Evolutionary conservation across 2,329 filamentous ascomycete species (phyloP).

Genomic region (Leptographium procerum): DNA sequence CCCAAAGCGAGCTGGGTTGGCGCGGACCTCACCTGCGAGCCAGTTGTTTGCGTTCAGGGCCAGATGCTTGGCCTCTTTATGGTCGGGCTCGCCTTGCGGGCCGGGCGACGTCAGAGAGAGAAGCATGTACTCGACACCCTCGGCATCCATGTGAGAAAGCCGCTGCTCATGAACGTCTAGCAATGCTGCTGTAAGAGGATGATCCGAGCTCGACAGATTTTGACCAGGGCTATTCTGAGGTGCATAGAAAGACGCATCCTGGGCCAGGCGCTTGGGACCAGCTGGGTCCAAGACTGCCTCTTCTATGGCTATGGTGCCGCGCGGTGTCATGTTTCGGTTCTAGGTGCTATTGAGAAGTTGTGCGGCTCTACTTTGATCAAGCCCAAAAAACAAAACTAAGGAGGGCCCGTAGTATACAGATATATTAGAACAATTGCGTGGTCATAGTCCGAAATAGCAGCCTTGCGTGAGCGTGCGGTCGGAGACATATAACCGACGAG

Average conservation of each 20-base stretch:
- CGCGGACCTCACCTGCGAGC: constrained; percentile 17
- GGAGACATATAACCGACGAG: too few relatives aligned
- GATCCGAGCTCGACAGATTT: constrained; percentile 8
- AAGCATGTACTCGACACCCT: constrained; percentile 26
- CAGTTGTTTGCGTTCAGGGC: constrained; percentile 21
- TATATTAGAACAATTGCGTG: too few relatives aligned
- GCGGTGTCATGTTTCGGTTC: constrained; percentile 4
- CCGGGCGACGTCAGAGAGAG: constrained; percentile 23
- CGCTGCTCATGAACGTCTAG: constrained; percentile 20
- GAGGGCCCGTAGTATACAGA: too few relatives aligned
- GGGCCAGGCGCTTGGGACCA: constrained; percentile 18
- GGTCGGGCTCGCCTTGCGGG: constrained; percentile 19
- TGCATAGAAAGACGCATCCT: constrained; percentile 19
- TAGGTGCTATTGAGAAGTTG: too few relatives aligned
- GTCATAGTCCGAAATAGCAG: too few relatives aligned
- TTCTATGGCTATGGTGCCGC: constrained; percentile 23
- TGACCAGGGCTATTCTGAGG: constrained; percentile 9
- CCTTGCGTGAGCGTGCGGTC: too few relatives aligned
- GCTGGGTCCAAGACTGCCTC: constrained; percentile 23
- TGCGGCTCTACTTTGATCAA: not conserved
- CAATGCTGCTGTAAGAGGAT: constrained; percentile 17
- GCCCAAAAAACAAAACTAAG: too few relatives aligned
- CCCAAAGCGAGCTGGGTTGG: constrained; percentile 20
- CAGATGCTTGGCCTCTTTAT: constrained; percentile 15
- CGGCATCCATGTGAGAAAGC: constrained; percentile 21